Base-by-base conservation (phyloP, 768 basidiomycete genomes). In the Lactarius tabidus region DNA sequence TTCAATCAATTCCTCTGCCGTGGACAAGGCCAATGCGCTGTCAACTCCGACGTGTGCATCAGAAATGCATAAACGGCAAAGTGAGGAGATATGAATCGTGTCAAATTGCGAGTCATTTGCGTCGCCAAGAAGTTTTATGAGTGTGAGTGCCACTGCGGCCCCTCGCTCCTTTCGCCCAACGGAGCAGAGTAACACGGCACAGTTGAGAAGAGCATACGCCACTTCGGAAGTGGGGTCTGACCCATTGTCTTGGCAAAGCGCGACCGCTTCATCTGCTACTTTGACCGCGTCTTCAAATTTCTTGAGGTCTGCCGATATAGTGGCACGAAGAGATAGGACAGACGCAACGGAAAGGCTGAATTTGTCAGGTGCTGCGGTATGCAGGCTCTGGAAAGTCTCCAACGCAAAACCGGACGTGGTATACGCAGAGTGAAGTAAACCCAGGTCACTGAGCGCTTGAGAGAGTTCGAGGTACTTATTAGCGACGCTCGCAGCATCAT, bases 391-490 rank as follows among this genome's bases (percentile, higher is more conserved):
- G n/a, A 43, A 7, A 3, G 20, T 12, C 10, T 61, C 60, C 38
- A 58, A 36, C 4, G 56, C 65, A 23, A 41, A 58, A 4, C 33
- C 48, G 26, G 54, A 66, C 6, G 48, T 57, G 20, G 36, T 38
- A 43, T 52, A 57, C 12, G 65, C 65, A 6, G 51, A 41, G 17
- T 57, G 23, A 26, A 23, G 45, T 0, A 66, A n/a, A 28, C 65
- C 60, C 15, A 66, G 20, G 51, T 66, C 65, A n/a, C 38, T 65
- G 48, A 66, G 56, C 17, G 65, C 60, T 55, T 66, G 65, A 4
- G 65, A 29, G 17, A 66, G 60, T 31, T 57, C 56, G 17, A 26
- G 23, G 41, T 45, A 38, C 48, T 53, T 39, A 31, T 6, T 36
- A 6, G 60, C 48, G 26, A 66, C 28, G 29, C 9, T 6, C 12